Evolutionary conservation across 306 rosid genomes (phyloP).

Genomic region (Aeschynomene evenia): DNA sequence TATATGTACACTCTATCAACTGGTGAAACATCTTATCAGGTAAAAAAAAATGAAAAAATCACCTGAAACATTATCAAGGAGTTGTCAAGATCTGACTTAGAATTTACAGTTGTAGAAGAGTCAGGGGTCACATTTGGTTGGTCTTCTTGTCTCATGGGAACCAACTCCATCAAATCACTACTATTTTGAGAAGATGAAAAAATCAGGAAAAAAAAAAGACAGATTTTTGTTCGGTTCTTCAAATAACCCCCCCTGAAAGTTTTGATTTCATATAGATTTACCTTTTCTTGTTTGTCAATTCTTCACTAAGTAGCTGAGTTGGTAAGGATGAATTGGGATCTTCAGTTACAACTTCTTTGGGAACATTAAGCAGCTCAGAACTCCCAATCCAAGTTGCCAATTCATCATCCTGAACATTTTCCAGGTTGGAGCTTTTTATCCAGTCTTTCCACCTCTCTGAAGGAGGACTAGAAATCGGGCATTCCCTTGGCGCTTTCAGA

Average conservation of each 20-base stretch:
- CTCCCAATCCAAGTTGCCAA: slow-evolving; percentile 63
- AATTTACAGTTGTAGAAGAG: slow-evolving; percentile 66
- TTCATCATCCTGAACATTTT: slow-evolving; percentile 53
- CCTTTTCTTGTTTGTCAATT: slow-evolving; percentile 53
- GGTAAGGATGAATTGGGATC: slow-evolving; percentile 41
- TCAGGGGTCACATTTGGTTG: slow-evolving; percentile 68
- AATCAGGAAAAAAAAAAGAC: not conserved
- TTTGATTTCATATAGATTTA: slow-evolving; percentile 17
- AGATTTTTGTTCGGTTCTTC: not conserved
- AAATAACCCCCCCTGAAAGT: not conserved
- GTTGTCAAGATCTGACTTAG: slow-evolving; percentile 61
- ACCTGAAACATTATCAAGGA: slow-evolving; percentile 67
- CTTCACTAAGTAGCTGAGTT: slow-evolving; percentile 42
- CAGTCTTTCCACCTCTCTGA: slow-evolving; percentile 78
- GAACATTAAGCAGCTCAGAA: slow-evolving; percentile 44
- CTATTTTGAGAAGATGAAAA: slow-evolving; percentile 18
- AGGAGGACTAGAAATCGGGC: slow-evolving; percentile 42
- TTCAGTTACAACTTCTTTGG: slow-evolving; percentile 40
- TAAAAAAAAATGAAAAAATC: too few relatives aligned
- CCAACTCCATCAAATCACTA: slow-evolving; percentile 47
- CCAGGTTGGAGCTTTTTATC: slow-evolving; percentile 57
- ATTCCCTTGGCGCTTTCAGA: slow-evolving; percentile 49
- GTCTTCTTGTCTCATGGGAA: slow-evolving; percentile 46
- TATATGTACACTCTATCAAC: not conserved
- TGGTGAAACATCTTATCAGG: too few relatives aligned